Percentiles rank a stretch among this genome's conserved stretches.
phyloP scores from a whole-genome alignment of 306 rosid species.

The Corylus americana region DNA sequence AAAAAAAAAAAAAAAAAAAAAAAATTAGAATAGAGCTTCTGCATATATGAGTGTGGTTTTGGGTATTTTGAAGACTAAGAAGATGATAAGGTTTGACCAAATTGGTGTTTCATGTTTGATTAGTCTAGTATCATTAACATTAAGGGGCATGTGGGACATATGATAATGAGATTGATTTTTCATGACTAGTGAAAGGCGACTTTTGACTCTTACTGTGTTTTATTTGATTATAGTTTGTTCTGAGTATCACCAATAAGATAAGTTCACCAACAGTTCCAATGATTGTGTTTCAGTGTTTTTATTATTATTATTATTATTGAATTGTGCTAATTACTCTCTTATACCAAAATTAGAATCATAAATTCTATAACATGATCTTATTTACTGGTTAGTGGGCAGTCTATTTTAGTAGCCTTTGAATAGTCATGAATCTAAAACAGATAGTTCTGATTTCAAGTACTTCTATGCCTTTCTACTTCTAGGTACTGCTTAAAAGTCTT shows the following conservation, averaged over 20 bases:
- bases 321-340: not conserved
- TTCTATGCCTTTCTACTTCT: not conserved
- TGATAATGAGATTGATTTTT: not conserved
- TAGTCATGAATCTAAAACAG: not conserved
- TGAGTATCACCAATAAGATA: not conserved
- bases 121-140: not conserved
- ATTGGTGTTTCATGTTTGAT: not conserved
- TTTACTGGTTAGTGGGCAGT: not conserved
- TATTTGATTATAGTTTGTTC: not conserved
- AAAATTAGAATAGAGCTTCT: not conserved
- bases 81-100: not conserved
- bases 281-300: not conserved
- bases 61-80: not conserved
- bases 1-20: not conserved
- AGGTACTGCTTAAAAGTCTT: conserved; percentile 6
- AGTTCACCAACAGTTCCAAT: not conserved
- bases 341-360: not conserved
- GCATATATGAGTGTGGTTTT: not conserved
- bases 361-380: not conserved
- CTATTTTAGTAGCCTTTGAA: not conserved
- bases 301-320: not conserved
- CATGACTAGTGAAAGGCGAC: not conserved
- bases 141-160: not conserved
- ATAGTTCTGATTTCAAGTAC: not conserved
- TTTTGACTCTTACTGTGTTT: not conserved